Evolutionary conservation across 495 filamentous ascomycete genomes (phyloP).

Genomic region (Neurospora discreta): DNA sequence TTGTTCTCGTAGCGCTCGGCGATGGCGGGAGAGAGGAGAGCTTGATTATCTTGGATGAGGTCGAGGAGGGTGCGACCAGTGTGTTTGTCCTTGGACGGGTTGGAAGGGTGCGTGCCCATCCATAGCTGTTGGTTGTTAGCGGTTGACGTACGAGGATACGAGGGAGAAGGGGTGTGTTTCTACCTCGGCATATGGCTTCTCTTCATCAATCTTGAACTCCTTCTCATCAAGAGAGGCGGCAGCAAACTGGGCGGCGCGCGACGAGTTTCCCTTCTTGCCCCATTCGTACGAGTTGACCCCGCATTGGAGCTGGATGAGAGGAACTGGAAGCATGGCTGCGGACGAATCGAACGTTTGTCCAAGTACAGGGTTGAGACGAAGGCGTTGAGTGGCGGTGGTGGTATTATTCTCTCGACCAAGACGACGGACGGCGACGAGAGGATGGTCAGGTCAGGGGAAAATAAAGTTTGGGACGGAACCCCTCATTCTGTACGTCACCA

Average conservation of each 20-base stretch:
- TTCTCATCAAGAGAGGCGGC: constrained; percentile 55
- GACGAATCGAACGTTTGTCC: background rate
- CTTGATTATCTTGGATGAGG: constrained; percentile 77
- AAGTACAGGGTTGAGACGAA: background rate
- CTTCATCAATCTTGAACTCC: constrained; percentile 64
- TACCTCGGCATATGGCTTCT: constrained; percentile 84
- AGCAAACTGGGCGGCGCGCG: constrained; percentile 67
- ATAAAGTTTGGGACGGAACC: background rate
- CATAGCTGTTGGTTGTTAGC: constrained; percentile 53
- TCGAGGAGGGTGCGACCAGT: constrained; percentile 84
- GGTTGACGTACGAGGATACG: no score
- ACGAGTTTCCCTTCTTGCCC: constrained; percentile 83
- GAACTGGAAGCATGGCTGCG: constrained; percentile 40
- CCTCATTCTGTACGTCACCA: background rate
- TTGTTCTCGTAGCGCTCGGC: constrained; percentile 47
- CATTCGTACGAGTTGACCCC: constrained; percentile 98
- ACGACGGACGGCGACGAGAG: background rate
- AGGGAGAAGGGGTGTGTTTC: no score
- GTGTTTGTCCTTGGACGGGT: constrained; percentile 78
- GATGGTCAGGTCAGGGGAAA: background rate
- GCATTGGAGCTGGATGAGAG: constrained; percentile 84
- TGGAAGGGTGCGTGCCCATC: constrained; percentile 98
- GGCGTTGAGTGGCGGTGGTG: background rate
- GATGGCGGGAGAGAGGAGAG: constrained; percentile 62
- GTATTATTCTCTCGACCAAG: no score